phyloP scores from a whole-genome alignment of 352 stramenopile species.

The Halophytophthora polymorphica region DNA sequence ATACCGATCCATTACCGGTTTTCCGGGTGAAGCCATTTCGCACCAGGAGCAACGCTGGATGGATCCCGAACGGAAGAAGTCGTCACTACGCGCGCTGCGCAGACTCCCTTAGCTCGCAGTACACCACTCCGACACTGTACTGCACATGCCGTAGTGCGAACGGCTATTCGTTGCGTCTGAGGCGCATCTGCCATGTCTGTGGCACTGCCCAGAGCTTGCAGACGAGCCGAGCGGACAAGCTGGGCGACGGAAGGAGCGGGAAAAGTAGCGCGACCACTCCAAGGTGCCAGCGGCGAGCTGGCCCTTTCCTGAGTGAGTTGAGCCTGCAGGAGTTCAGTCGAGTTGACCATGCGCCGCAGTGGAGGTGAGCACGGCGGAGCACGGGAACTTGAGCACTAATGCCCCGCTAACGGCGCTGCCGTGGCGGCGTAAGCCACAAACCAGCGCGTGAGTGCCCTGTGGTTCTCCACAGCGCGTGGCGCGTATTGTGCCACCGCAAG shows the following conservation, averaged over 20 bases:
- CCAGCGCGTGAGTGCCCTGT: slow-evolving; percentile 1
- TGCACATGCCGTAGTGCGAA: too few species aligned
- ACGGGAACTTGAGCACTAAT: slow-evolving; percentile 24
- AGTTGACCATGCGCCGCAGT: slow-evolving; percentile 23
- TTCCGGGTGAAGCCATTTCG: too few species aligned
- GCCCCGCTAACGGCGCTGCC: slow-evolving; percentile 19
- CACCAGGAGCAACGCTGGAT: too few species aligned
- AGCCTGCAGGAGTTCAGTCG: slow-evolving; percentile 26
- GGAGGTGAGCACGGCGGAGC: slow-evolving; percentile 7
- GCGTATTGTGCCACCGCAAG: neutral
- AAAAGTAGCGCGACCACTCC: slow-evolving; percentile 19
- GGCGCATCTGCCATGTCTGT: too few species aligned
- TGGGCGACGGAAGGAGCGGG: neutral
- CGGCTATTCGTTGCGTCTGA: too few species aligned
- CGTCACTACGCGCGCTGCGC: too few species aligned
- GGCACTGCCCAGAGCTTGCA: too few species aligned
- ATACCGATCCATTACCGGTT: neutral
- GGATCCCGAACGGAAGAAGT: too few species aligned
- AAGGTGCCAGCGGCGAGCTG: slow-evolving; percentile 9
- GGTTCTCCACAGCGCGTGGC: neutral
- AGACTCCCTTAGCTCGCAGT: too few species aligned
- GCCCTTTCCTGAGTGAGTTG: slow-evolving; percentile 24
- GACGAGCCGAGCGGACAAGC: too few species aligned
- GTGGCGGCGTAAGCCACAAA: slow-evolving; percentile 9
- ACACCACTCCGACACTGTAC: too few species aligned